Base-by-base conservation (phyloP, 2,329 filamentous ascomycete species). In the Gliomastix tumulicola region DNA sequence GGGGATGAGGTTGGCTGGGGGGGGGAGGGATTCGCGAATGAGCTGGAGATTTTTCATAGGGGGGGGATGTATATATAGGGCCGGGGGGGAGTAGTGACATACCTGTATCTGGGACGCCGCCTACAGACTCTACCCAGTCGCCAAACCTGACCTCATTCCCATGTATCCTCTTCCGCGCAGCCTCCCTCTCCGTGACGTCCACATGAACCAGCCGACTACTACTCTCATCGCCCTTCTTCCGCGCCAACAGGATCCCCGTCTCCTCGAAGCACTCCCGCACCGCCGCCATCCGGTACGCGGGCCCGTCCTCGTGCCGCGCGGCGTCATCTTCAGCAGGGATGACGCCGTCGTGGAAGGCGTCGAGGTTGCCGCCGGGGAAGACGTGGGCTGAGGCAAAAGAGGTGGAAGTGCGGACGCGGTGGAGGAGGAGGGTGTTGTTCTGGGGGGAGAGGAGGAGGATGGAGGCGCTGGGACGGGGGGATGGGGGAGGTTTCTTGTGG, bases 191-290 rank as follows among this genome's bases (percentile, higher is more conserved):
- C 2, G 60, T 59, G 7, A 76, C 69, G 0, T 70, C 57, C 6
- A 94, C 55, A 28, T 78, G 70, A 21, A 92, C 60, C 35, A 90
- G 59, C n/a, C n/a, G n/a, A n/a, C n/a, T n/a, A n/a, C n/a, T n/a
- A n/a, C n/a, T n/a, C 16, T 65, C 59, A 0, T 70, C 72, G 6
- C 68, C 66, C 7, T 69, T 67, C 39, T 44, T 50, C 37, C 56
- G 66, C 1, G 86, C 87, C 4, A 97, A 69, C 19, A 97, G 62
- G 37, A 96, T 88, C 1, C 92, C 92, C 45, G 85, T 89, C 63
- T 97, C 92, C 56, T 98, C 92, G 53, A 97, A 97, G 0, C 88
- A 88, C 66, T 97, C 92, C 7, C 92, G 72, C 18, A 97, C 77
- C 1, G 89, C 92, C 6, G 83, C 88, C 23, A 86, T 61, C n/a